Conservation (phyloP, 805 yeast genomes). For the Lachancea lanzarotensis region DNA sequence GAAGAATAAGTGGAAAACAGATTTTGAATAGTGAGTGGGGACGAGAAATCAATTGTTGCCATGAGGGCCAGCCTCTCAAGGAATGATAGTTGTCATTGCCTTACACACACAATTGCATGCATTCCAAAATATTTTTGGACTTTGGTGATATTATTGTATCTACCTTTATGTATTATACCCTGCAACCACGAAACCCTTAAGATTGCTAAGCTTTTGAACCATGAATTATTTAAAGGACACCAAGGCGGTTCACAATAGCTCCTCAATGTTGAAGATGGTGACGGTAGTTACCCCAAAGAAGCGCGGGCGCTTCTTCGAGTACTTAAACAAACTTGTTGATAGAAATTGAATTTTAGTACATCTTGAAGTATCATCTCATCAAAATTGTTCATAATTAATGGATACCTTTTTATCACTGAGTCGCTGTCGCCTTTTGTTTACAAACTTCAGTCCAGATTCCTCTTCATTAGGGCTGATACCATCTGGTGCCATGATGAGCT, state of each 20-base stretch:
- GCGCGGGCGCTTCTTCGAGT: neutral
- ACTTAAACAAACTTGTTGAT: no score
- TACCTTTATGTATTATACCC: conserved; percentile 1
- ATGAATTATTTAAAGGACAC: neutral
- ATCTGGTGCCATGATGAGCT: conserved; percentile 54
- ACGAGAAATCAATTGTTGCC: conserved; percentile 75
- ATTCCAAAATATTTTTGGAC: neutral
- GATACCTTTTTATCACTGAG: conserved; percentile 16
- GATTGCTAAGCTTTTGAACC: neutral
- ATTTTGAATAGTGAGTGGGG: conserved; percentile 94
- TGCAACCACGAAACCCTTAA: neutral
- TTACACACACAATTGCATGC: neutral
- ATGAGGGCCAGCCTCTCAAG: conserved; percentile 42
- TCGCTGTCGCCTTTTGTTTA: conserved; percentile 43
- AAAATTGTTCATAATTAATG: conserved; percentile 9
- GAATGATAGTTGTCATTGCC: neutral
- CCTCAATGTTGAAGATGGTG: no score
- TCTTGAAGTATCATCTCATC: neutral
- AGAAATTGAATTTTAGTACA: neutral
- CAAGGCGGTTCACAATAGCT: no score
- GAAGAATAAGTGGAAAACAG: conserved; percentile 85
- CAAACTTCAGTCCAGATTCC: conserved; percentile 45
- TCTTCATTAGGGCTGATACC: conserved; percentile 37
- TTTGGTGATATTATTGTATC: neutral
- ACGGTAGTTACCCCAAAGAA: neutral